These are phyloP conservation scores for Geotrichum klebahnii DNA, from an alignment of 1,139 yeast species.

Conservation along the genomic window DNA sequence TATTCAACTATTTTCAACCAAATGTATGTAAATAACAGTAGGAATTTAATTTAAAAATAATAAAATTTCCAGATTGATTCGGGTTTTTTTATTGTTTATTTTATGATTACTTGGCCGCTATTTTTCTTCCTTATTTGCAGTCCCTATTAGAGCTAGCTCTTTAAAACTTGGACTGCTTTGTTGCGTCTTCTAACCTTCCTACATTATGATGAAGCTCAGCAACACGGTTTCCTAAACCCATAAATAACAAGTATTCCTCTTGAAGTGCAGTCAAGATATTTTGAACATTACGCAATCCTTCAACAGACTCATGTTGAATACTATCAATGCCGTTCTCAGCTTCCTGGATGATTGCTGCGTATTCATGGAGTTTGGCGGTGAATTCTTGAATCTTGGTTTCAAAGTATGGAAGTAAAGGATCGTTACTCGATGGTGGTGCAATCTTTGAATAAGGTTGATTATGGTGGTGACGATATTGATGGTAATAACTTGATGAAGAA, in stretches of 20 bases:
- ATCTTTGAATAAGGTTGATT: not conserved
- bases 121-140: not conserved
- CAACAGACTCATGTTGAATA: constrained; percentile 45
- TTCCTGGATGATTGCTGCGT: constrained; percentile 58
- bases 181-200: constrained; percentile 39
- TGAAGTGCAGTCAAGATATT: constrained; percentile 62
- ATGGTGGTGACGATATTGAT: constrained; percentile 15
- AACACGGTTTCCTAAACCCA: constrained; percentile 85
- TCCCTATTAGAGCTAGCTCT: not conserved
- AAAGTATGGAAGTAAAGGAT: constrained; percentile 52
- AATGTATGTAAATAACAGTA: too few relatives aligned
- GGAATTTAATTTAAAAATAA: too few relatives aligned
- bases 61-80: too few relatives aligned
- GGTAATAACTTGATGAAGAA: constrained; percentile 34
- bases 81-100: too few relatives aligned
- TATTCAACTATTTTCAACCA: too few relatives aligned
- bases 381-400: constrained; percentile 50
- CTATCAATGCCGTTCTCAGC: constrained; percentile 76
- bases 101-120: too few relatives aligned
- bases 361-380: constrained; percentile 59
- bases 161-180: not conserved
- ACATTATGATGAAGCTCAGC: constrained; percentile 85
- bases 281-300: constrained; percentile 37
- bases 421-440: constrained; percentile 27
- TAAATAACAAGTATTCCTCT: constrained; percentile 78